These are phyloP conservation scores for Melastoma malabathricum DNA, from an alignment of 345 rosid genomes.

Conservation along the genomic window DNA sequence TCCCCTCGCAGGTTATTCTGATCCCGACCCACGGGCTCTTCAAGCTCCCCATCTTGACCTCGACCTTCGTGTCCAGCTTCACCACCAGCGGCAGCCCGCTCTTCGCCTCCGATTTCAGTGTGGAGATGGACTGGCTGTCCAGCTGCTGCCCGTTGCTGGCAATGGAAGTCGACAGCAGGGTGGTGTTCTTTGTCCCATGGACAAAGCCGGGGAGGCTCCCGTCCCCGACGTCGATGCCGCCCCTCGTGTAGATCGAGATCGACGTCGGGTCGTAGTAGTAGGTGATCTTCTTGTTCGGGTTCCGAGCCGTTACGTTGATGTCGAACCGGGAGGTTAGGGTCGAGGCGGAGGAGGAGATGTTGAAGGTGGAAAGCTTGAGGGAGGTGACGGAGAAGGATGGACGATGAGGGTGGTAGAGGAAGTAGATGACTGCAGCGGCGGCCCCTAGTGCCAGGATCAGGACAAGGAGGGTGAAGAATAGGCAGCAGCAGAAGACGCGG, in stretches of 20 bases:
- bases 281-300: conserved; percentile 65
- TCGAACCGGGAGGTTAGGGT: conserved; percentile 39
- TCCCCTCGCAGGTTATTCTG: conserved; percentile 56
- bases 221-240: conserved; percentile 37
- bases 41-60: conserved; percentile 53
- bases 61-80: conserved; percentile 42
- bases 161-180: conserved; percentile 32
- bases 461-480: conserved; percentile 28
- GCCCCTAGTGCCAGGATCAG: conserved; percentile 37
- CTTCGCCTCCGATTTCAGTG: conserved; percentile 32
- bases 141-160: conserved; percentile 20
- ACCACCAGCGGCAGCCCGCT: conserved; percentile 40
- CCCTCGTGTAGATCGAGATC: conserved; percentile 18
- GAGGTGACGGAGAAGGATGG: conserved; percentile 53
- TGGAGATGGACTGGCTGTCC: conserved; percentile 23
- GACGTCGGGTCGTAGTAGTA: conserved; percentile 33
- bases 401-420: conserved; percentile 67
- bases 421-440: conserved; percentile 39
- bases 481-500: conserved; percentile 48
- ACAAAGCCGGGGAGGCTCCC: conserved; percentile 40
- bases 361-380: conserved; percentile 44
- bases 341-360: conserved; percentile 31
- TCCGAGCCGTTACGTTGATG: conserved; percentile 45
- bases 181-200: conserved; percentile 67
- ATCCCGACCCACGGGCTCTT: conserved; percentile 41